Conservation (phyloP, 23 red algal species). For the Cyanidiococcus yangmingshanensis region DNA sequence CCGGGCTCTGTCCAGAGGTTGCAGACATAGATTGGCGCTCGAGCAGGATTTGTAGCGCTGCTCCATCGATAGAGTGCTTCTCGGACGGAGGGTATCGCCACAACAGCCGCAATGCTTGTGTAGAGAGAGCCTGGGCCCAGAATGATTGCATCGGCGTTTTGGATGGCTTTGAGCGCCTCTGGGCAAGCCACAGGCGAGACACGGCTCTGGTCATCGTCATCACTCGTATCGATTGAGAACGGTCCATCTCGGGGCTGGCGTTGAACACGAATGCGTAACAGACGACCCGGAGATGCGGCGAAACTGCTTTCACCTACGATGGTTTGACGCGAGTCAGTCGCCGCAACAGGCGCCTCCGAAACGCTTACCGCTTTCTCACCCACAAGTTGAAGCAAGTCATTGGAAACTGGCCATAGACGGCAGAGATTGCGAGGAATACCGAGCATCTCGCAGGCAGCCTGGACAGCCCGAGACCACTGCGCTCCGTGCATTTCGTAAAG, state of each 20-base stretch:
- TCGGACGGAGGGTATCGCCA: not conserved
- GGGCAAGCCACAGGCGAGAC: not conserved
- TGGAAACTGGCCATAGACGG: not conserved
- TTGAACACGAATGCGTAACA: not conserved
- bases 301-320: not conserved
- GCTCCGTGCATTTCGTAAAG: not conserved
- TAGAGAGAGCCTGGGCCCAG: slow-evolving; percentile 9
- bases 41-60: not conserved
- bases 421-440: not conserved
- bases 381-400: not conserved
- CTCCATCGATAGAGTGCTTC: not conserved
- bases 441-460: not conserved
- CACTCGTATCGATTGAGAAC: not conserved
- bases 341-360: not conserved
- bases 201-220: not conserved
- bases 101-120: slow-evolving; percentile 4
- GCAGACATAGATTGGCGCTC: slow-evolving; percentile 2
- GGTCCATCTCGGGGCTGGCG: not conserved
- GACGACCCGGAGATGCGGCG: not conserved
- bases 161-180: not conserved
- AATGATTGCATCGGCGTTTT: not conserved
- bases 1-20: slow-evolving; percentile 8
- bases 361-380: not conserved
- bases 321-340: not conserved
- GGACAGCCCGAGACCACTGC: not conserved